phyloP scores from a whole-genome alignment of 495 filamentous ascomycete species.

The Talaromyces stipitatus region DNA sequence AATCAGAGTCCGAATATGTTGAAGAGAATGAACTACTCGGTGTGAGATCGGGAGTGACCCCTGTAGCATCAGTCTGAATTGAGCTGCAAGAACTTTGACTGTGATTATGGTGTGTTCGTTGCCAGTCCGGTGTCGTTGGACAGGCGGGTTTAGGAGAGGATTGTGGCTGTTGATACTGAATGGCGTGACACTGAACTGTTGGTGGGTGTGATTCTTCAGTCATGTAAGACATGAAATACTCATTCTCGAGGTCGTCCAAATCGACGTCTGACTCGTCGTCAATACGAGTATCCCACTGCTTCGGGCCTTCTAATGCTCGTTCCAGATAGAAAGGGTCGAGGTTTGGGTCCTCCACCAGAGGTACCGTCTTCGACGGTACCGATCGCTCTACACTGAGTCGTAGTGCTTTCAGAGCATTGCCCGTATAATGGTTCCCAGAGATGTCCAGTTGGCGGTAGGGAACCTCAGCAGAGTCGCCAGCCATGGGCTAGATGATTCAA shows the following conservation, averaged over 20 bases:
- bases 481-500: conserved; percentile 28
- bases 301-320: conserved; percentile 24
- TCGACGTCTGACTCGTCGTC: conserved; percentile 28
- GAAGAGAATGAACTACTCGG: conserved; percentile 43
- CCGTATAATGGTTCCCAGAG: conserved; percentile 5
- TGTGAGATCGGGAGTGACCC: conserved; percentile 29
- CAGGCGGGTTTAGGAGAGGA: conserved; percentile 7
- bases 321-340: conserved; percentile 42
- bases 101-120: conserved; percentile 17
- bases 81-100: conserved; percentile 35
- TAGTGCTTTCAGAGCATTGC: conserved; percentile 5
- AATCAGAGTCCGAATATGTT: conserved; percentile 24
- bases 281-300: conserved; percentile 19
- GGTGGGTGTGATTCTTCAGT: neutral
- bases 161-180: neutral
- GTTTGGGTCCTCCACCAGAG: conserved; percentile 29
- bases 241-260: conserved; percentile 24
- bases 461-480: conserved; percentile 15
- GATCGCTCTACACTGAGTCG: neutral
- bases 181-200: neutral
- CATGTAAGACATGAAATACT: conserved; percentile 28
- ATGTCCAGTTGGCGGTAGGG: conserved; percentile 5
- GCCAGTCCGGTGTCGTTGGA: conserved; percentile 18
- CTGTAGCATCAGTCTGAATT: conserved; percentile 20
- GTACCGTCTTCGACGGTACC: neutral